A percentile compares a stretch with the other conserved stretches of the same genome.
These are phyloP conservation scores for Collybia nuda DNA, from an alignment of 768 basidiomycete genomes.

Conservation along the genomic window DNA sequence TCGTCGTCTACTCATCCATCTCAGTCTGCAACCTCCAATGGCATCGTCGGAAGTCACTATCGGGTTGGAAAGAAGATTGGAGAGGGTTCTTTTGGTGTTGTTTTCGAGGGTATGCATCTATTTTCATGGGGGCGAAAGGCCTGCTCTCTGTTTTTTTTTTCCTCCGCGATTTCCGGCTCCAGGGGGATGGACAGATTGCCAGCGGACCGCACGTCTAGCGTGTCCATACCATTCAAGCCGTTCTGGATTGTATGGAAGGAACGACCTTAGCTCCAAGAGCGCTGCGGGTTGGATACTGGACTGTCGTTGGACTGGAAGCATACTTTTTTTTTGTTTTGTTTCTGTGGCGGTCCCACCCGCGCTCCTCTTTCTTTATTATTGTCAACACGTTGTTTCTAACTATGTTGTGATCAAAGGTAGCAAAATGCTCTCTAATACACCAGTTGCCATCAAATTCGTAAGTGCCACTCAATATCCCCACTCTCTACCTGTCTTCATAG, in stretches of 20 bases:
- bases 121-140: not conserved
- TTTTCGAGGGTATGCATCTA: conserved; percentile 80
- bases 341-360: too few relatives aligned
- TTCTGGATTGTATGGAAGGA: too few relatives aligned
- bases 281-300: too few relatives aligned
- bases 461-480: conserved; percentile 27
- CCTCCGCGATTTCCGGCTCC: not conserved
- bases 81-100: conserved; percentile 98
- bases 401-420: conserved; percentile 49
- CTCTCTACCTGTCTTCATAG: conserved; percentile 9
- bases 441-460: conserved; percentile 98
- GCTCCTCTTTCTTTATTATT: not conserved
- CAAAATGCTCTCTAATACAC: conserved; percentile 80
- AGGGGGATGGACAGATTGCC: not conserved
- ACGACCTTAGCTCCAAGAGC: too few relatives aligned
- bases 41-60: conserved; percentile 78
- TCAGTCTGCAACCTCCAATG: conserved; percentile 61
- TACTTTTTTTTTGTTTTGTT: not conserved
- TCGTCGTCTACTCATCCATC: conserved; percentile 72
- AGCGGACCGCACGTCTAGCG: not conserved
- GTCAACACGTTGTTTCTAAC: conserved; percentile 4
- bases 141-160: not conserved
- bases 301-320: too few relatives aligned
- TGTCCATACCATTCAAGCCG: too few relatives aligned
- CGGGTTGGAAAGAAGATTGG: conserved; percentile 98